Evolutionary conservation across 2,329 filamentous ascomycete genomes (phyloP).

Genomic region (Lachnellula cervina): DNA sequence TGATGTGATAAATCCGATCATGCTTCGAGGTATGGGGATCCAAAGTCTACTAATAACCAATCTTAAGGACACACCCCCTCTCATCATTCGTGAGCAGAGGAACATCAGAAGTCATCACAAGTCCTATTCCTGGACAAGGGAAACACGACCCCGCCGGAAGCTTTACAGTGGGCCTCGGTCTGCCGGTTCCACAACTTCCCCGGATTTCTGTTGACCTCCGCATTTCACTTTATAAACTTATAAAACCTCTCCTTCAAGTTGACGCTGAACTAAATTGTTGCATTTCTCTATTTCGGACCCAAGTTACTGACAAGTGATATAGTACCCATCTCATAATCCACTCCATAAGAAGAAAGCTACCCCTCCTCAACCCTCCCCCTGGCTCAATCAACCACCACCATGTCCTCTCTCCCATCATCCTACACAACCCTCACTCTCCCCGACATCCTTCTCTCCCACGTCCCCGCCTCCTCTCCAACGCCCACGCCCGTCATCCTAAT

Average conservation of each 20-base stretch:
- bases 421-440: conserved; percentile 41
- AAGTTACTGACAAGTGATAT: background rate
- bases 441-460: conserved; percentile 44
- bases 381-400: background rate
- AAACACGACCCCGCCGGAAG: background rate
- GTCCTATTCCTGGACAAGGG: too few relatives aligned
- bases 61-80: too few relatives aligned
- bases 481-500: conserved; percentile 60
- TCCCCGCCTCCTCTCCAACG: conserved; percentile 45
- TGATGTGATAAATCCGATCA: too few relatives aligned
- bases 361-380: background rate
- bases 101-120: too few relatives aligned
- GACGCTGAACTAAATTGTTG: background rate
- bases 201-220: background rate
- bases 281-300: background rate
- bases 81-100: too few relatives aligned
- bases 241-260: background rate
- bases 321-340: background rate
- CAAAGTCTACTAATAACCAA: too few relatives aligned
- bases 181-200: background rate
- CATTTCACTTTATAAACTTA: background rate
- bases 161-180: background rate
- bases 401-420: conserved; percentile 24
- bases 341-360: background rate
- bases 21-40: too few relatives aligned